phyloP scores from a whole-genome alignment of 345 rosid species.

The Camelina neglecta region DNA sequence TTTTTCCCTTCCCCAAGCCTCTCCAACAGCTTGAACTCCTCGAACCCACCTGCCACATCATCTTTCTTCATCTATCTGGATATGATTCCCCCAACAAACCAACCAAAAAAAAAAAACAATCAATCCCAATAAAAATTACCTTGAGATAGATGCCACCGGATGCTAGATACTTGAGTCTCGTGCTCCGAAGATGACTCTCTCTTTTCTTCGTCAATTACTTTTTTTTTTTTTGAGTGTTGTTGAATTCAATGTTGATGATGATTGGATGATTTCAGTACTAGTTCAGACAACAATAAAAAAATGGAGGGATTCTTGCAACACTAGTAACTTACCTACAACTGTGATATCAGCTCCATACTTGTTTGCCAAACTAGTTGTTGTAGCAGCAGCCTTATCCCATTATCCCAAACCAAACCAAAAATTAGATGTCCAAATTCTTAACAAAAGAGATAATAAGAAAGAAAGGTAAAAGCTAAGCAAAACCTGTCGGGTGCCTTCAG shows the following conservation, averaged over 20 bases:
- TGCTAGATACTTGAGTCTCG: conserved; percentile 78
- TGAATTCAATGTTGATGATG: conserved; percentile 3
- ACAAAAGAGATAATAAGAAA: not conserved
- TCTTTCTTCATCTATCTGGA: too few relatives aligned
- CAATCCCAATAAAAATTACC: too few relatives aligned
- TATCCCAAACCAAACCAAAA: not conserved
- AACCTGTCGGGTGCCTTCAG: conserved; percentile 92
- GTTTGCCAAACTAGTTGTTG: conserved; percentile 83
- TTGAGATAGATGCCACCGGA: conserved; percentile 84
- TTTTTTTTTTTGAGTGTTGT: conserved; percentile 37
- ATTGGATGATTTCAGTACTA: not conserved
- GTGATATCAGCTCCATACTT: conserved; percentile 95
- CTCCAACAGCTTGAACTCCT: conserved; percentile 84
- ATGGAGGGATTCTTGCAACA: not conserved
- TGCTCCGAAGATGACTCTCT: conserved; percentile 79
- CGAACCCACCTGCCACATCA: conserved; percentile 66
- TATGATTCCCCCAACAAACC: too few relatives aligned
- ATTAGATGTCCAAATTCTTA: not conserved
- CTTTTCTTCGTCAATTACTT: conserved; percentile 74
- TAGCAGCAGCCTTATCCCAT: conserved; percentile 72
- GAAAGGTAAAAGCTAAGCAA: conserved; percentile 1
- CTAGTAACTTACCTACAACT: conserved; percentile 58
- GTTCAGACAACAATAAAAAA: too few relatives aligned
- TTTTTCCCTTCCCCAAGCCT: conserved; percentile 86
- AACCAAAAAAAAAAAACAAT: too few relatives aligned